A percentile compares a stretch with the other conserved stretches of the same genome.
Evolutionary conservation across 306 rosid genomes (phyloP).

Genomic region (Boehmeria nivea): DNA sequence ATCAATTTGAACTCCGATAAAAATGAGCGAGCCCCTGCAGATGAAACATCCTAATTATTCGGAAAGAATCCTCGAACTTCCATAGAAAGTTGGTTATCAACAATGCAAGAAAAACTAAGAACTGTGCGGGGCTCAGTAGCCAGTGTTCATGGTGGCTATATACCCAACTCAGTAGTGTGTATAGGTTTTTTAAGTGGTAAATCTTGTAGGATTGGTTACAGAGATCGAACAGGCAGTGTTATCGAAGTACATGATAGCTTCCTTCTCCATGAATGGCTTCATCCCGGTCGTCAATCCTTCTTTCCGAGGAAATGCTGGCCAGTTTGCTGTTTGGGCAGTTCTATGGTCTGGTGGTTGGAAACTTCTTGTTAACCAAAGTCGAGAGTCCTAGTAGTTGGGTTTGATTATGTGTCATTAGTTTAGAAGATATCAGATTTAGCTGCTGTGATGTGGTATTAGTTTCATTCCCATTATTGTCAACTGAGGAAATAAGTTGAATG

Average conservation of each 20-base stretch:
- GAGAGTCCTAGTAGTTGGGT: conserved; percentile 27
- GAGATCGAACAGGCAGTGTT: conserved; percentile 29
- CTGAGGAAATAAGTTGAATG: conserved; percentile 23
- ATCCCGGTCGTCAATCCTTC: not conserved
- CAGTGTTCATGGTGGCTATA: conserved; percentile 36
- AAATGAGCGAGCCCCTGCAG: conserved; percentile 51
- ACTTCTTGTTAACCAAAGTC: conserved; percentile 15
- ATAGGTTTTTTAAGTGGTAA: conserved; percentile 52
- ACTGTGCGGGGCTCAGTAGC: conserved; percentile 27
- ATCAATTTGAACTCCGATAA: conserved; percentile 60
- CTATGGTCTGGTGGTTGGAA: not conserved
- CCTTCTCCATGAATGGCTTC: conserved; percentile 10
- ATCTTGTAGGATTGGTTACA: conserved; percentile 49
- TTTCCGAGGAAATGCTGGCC: conserved; percentile 8
- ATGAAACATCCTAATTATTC: conserved; percentile 39
- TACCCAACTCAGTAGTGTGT: conserved; percentile 40
- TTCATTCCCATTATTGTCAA: conserved; percentile 17
- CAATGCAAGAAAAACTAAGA: conserved; percentile 27
- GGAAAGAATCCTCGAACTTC: conserved; percentile 8
- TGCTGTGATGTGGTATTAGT: conserved; percentile 23
- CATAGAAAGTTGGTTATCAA: conserved; percentile 11
- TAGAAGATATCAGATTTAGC: conserved; percentile 28
- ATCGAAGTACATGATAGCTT: conserved; percentile 2
- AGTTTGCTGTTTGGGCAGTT: not conserved
- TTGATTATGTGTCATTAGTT: conserved; percentile 32